A percentile compares a stretch with the other conserved stretches of the same genome.
Conservation (phyloP, 371 early-diverging fungal species). For the Chytridium lagenaria region DNA sequence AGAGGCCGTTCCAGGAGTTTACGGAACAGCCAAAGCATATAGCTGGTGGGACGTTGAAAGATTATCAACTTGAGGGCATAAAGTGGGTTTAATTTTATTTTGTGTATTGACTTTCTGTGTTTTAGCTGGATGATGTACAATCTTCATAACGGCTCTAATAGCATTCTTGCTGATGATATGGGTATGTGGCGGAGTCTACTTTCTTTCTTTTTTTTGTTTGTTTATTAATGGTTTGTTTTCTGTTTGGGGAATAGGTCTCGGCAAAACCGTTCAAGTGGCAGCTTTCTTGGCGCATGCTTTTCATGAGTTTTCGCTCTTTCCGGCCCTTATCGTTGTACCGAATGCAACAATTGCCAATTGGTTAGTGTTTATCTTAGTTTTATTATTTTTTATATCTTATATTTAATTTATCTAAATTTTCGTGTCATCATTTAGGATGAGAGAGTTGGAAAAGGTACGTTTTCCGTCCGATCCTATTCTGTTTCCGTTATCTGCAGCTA, state of each 20-base stretch:
- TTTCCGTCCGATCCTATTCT: no score
- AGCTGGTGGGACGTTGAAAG: slow-evolving; percentile 68
- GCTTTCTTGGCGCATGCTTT: slow-evolving; percentile 68
- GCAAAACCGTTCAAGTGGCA: slow-evolving; percentile 89
- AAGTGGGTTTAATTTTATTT: background rate
- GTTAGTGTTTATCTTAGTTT: slow-evolving; percentile 49
- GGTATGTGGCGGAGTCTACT: no score
- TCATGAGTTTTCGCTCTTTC: slow-evolving; percentile 62
- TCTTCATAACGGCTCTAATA: slow-evolving; percentile 63
- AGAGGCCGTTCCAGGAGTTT: slow-evolving; percentile 53
- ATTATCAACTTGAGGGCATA: slow-evolving; percentile 66
- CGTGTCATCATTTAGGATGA: background rate
- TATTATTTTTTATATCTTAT: background rate
- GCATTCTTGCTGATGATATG: slow-evolving; percentile 95
- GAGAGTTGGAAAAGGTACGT: background rate
- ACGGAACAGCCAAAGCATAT: slow-evolving; percentile 71
- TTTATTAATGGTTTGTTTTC: no score
- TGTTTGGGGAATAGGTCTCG: no score
- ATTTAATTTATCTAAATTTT: background rate
- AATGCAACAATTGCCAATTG: slow-evolving; percentile 82
- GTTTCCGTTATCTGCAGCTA: no score
- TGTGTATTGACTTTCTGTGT: background rate
- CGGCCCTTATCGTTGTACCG: slow-evolving; percentile 84
- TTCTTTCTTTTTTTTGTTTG: no score
- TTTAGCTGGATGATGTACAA: slow-evolving; percentile 71